A percentile compares a stretch with the other conserved stretches of the same genome.
These are phyloP conservation scores for Rhodocollybia butyracea DNA, from an alignment of 768 basidiomycete species.

Conservation along the genomic window DNA sequence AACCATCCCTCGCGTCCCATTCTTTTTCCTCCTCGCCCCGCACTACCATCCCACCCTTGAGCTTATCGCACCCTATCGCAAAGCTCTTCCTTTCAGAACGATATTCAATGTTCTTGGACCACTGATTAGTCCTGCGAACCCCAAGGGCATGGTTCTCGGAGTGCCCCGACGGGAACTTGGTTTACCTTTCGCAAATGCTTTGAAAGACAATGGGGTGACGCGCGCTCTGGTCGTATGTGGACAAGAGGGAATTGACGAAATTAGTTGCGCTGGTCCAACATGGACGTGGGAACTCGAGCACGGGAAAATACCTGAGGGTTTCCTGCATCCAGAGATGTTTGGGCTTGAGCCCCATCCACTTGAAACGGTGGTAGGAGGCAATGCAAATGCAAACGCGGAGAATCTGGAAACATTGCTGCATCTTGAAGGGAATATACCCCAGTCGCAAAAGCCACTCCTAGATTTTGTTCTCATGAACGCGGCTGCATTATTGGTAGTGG, in stretches of 20 bases:
- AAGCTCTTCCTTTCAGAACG: conserved; percentile 87
- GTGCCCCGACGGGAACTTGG: conserved; percentile 84
- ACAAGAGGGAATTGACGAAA: conserved; percentile 88
- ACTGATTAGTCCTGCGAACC: conserved; percentile 86
- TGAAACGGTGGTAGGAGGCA: conserved; percentile 63
- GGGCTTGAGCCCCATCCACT: conserved; percentile 75
- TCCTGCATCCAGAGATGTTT: conserved; percentile 71
- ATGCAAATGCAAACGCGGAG: conserved; percentile 77
- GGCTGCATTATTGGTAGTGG: conserved; percentile 82
- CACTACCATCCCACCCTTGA: conserved; percentile 91
- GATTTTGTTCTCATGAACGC: conserved; percentile 93
- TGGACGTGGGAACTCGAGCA: conserved; percentile 78
- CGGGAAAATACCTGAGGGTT: conserved; percentile 58
- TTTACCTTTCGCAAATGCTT: conserved; percentile 70
- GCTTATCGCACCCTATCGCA: conserved; percentile 78
- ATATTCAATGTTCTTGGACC: conserved; percentile 97
- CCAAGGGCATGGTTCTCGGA: conserved; percentile 88
- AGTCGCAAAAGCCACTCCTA: conserved; percentile 56
- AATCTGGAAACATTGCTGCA: conserved; percentile 65
- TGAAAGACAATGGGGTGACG: conserved; percentile 70
- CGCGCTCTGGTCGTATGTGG: conserved; percentile 94
- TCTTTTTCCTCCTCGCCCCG: conserved; percentile 91
- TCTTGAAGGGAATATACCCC: conserved; percentile 53
- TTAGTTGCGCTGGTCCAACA: conserved; percentile 90
- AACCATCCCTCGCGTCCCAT: conserved; percentile 63